A percentile compares a stretch with the other conserved stretches of the same genome.
These are phyloP conservation scores for Cucurbita argyrosperma DNA, from an alignment of 306 rosid genomes.

Conservation along the genomic window DNA sequence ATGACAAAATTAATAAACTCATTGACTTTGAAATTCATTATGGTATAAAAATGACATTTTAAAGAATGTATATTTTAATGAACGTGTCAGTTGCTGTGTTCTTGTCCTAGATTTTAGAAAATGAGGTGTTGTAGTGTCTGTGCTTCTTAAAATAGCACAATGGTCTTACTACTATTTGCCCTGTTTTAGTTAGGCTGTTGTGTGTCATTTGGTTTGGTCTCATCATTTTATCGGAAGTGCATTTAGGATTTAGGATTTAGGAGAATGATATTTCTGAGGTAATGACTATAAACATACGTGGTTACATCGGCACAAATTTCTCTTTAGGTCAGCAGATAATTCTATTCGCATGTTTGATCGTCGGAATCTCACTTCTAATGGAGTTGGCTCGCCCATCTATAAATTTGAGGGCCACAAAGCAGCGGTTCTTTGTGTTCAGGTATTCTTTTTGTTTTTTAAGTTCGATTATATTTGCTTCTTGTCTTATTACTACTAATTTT, in stretches of 20 bases:
- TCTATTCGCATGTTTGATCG: conserved; percentile 93
- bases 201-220: not conserved
- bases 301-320: conserved; percentile 6
- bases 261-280: no score
- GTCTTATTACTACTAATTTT: not conserved
- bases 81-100: no score
- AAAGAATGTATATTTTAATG: no score
- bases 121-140: no score
- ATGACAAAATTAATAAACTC: no score
- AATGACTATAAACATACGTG: not conserved
- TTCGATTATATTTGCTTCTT: not conserved
- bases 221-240: not conserved
- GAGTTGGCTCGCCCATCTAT: conserved; percentile 83
- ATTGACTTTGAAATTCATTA: no score
- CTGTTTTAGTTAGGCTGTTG: not conserved
- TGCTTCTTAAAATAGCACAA: not conserved
- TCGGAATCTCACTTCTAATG: conserved; percentile 74
- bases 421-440: conserved; percentile 99
- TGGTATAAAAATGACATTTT: no score
- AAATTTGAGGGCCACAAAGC: conserved; percentile 94
- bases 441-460: conserved; percentile 1
- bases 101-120: no score
- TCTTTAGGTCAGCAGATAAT: conserved; percentile 89
- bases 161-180: not conserved
- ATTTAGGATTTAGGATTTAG: no score